phyloP scores from a whole-genome alignment of 176 grass and related monocot species.

The Avena eriantha region DNA sequence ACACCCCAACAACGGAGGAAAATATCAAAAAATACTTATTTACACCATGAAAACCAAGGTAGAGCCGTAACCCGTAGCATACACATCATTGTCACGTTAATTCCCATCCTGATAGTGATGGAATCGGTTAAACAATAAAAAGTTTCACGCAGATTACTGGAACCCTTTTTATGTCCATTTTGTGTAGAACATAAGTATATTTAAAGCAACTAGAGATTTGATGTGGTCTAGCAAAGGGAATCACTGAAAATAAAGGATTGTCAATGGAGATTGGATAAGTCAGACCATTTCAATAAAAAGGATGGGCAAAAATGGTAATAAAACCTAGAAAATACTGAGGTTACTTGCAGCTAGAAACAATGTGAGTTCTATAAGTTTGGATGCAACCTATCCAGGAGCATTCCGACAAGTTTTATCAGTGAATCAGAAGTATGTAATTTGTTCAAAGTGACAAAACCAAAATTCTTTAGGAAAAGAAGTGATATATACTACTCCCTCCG shows the following conservation, averaged over 20 bases:
- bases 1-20: not conserved
- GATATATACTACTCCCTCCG: constrained; percentile 31
- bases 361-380: constrained; percentile 15
- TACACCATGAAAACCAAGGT: not conserved
- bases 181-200: not conserved
- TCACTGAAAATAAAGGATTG: constrained; percentile 23
- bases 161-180: constrained; percentile 2
- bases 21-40: constrained; percentile 11
- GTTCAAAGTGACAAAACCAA: constrained; percentile 5
- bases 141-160: not conserved
- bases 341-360: constrained; percentile 28
- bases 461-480: not conserved
- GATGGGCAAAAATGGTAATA: not conserved
- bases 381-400: not conserved
- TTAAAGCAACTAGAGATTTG: not conserved
- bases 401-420: constrained; percentile 7
- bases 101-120: constrained; percentile 6
- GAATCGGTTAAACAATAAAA: constrained; percentile 19
- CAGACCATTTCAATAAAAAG: constrained; percentile 2
- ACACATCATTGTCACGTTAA: not conserved
- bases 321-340: not conserved
- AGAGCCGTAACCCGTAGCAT: not conserved
- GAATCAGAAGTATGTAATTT: not conserved
- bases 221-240: constrained; percentile 21
- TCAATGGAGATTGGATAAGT: constrained; percentile 10